These are phyloP conservation scores for Botryosphaeria dothidea DNA, from an alignment of 2,329 filamentous ascomycete genomes.

Conservation along the genomic window DNA sequence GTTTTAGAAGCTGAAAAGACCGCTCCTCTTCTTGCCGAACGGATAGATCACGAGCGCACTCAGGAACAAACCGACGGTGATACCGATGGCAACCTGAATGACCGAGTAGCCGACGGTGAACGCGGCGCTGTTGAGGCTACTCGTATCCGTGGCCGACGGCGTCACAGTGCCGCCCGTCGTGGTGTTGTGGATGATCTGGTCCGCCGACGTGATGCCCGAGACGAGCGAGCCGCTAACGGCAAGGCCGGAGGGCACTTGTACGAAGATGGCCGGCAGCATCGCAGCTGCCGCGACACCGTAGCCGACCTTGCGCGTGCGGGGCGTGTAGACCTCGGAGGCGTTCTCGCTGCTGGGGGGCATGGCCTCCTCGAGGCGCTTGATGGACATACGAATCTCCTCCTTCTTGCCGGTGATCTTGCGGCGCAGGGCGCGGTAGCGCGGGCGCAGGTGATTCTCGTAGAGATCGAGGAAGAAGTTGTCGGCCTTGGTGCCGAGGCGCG, in stretches of 20 bases:
- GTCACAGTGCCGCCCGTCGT: slow-evolving; percentile 37
- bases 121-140: slow-evolving; percentile 44
- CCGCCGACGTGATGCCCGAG: slow-evolving; percentile 57
- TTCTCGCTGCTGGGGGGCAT: not conserved
- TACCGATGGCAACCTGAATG: slow-evolving; percentile 53
- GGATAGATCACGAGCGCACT: slow-evolving; percentile 52
- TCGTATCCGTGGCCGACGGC: slow-evolving; percentile 20
- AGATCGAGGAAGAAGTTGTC: slow-evolving; percentile 58
- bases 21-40: slow-evolving; percentile 49
- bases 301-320: slow-evolving; percentile 46
- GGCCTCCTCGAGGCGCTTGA: not conserved
- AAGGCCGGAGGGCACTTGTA: slow-evolving; percentile 62
- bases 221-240: slow-evolving; percentile 60
- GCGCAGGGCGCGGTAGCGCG: slow-evolving; percentile 32
- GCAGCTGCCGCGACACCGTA: slow-evolving; percentile 82
- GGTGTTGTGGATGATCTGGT: slow-evolving; percentile 53
- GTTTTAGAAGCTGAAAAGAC: slow-evolving; percentile 41
- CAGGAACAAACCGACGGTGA: slow-evolving; percentile 52
- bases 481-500: slow-evolving; percentile 61
- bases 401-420: slow-evolving; percentile 32
- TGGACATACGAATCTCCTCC: not conserved
- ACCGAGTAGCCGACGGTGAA: slow-evolving; percentile 51
- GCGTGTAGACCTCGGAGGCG: slow-evolving; percentile 23
- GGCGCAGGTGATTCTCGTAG: slow-evolving; percentile 54
- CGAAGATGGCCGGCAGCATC: slow-evolving; percentile 84